Evolutionary conservation across 2,329 filamentous ascomycete genomes (phyloP).

Genomic region (Exutisphaerella laricina): DNA sequence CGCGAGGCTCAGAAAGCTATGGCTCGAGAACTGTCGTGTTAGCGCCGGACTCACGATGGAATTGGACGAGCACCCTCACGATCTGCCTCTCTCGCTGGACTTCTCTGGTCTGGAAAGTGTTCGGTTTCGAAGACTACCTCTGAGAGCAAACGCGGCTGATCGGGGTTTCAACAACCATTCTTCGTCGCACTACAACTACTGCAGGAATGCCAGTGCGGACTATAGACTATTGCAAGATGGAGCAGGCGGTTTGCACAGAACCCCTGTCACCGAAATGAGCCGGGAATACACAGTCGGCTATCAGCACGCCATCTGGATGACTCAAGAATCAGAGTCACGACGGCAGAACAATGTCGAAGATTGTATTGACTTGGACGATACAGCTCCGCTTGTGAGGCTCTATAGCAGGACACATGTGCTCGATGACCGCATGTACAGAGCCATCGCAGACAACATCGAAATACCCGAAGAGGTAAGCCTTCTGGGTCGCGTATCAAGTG

Average conservation of each 20-base stretch:
- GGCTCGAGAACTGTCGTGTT: conserved; percentile 43
- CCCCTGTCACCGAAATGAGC: conserved; percentile 14
- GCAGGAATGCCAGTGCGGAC: conserved; percentile 27
- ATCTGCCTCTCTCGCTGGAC: conserved; percentile 23
- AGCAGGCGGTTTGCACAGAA: conserved; percentile 22
- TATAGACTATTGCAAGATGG: conserved; percentile 23
- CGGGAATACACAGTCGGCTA: conserved; percentile 14
- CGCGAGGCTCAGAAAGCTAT: conserved; percentile 37
- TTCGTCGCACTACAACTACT: conserved; percentile 18
- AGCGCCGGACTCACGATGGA: conserved; percentile 22
- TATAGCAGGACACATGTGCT: conserved; percentile 10
- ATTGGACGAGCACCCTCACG: conserved; percentile 15
- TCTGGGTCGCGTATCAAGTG: not conserved
- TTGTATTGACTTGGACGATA: not conserved
- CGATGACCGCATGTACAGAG: conserved; percentile 17
- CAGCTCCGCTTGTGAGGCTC: conserved; percentile 6
- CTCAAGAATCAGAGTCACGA: not conserved
- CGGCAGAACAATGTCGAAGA: not conserved
- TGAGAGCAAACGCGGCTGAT: conserved; percentile 14
- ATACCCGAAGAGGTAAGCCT: not conserved
- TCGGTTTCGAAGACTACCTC: conserved; percentile 38
- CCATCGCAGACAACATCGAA: not conserved
- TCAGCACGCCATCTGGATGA: conserved; percentile 13
- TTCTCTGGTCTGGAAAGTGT: conserved; percentile 37
- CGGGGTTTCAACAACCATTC: not conserved